phyloP scores from a whole-genome alignment of 164 flowering plant genomes.

The Vitis labrusca region DNA sequence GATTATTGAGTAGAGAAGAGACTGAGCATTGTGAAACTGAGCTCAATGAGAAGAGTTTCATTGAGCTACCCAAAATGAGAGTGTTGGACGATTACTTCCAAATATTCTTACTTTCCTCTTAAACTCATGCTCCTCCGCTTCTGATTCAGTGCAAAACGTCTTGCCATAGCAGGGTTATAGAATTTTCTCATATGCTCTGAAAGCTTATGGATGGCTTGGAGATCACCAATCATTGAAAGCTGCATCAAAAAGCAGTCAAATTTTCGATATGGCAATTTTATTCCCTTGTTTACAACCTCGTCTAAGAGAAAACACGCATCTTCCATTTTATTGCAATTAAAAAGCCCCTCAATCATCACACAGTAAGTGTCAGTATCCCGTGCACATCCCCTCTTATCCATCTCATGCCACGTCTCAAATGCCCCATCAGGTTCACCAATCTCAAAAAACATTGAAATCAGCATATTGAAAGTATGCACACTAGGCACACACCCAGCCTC shows the following conservation, averaged over 20 bases:
- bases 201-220: constrained; percentile 65
- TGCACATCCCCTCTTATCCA: constrained; percentile 64
- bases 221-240: constrained; percentile 77
- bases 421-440: constrained; percentile 76
- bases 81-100: background rate
- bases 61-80: background rate
- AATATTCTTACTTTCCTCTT: constrained; percentile 46
- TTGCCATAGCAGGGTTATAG: constrained; percentile 85
- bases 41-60: background rate
- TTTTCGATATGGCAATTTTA: constrained; percentile 70
- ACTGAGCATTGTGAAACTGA: too few relatives aligned
- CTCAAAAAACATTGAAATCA: constrained; percentile 72
- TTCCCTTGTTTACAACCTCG: constrained; percentile 58
- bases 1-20: too few relatives aligned
- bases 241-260: constrained; percentile 72
- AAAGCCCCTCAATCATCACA: constrained; percentile 91
- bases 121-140: constrained; percentile 68
- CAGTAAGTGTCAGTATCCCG: constrained; percentile 68
- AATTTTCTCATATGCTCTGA: constrained; percentile 91
- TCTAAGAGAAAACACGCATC: constrained; percentile 76
- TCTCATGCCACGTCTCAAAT: constrained; percentile 79
- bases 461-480: constrained; percentile 87
- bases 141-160: constrained; percentile 69
- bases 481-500: constrained; percentile 78
- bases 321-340: constrained; percentile 43